Base-by-base conservation (phyloP, 2,329 filamentous ascomycete species). In the Colletotrichum scovillei region DNA sequence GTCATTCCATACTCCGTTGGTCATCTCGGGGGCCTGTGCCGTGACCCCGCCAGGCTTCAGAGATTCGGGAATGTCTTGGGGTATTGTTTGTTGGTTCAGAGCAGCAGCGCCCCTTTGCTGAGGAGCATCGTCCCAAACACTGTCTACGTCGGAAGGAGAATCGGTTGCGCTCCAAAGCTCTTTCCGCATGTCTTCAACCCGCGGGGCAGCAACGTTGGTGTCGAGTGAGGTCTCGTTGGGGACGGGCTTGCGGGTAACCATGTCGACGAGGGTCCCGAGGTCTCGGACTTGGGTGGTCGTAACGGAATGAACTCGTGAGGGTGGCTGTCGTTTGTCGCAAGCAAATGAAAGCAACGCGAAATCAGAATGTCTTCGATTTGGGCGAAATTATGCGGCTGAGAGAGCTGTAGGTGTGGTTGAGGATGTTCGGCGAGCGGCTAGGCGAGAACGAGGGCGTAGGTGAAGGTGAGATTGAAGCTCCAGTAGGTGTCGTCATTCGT, bases 161-260 rank as follows among this genome's bases (percentile, higher is more conserved):
- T 82, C 79, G 42, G 77, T 77, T 53, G 79, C 77, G 26, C 79
- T 78, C 81, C 80, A 82, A 22, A 79, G 72, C 53, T 80, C 80
- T 69, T 80, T 78, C 68, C 76, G 77, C 64, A 78, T 77, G 63
- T 75, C 77, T 73, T 80, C 78, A 72, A 79, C 75, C 19, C 70
- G 78, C 19, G 77, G 74, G 38, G 76, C 71, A 8, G 76, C 71
- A 8, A 75, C 70, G 67, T 67, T 74, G 30, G 80, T 75, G 72
- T 80, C 77, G 63, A 77, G 69, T 24, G 76, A 67, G 28, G 78
- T 75, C 67, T 79, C 77, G 22, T 78, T 76, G 49, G 83, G 80
- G 26, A 81, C 65, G 7, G 84, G 79, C 74, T 86, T 86, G 75
- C 83, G 82, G 72, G 81, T 78, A 56, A 86, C 84, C 85, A 86